Conservation (phyloP, 164 flowering plant genomes). For the Macadamia integrifolia region DNA sequence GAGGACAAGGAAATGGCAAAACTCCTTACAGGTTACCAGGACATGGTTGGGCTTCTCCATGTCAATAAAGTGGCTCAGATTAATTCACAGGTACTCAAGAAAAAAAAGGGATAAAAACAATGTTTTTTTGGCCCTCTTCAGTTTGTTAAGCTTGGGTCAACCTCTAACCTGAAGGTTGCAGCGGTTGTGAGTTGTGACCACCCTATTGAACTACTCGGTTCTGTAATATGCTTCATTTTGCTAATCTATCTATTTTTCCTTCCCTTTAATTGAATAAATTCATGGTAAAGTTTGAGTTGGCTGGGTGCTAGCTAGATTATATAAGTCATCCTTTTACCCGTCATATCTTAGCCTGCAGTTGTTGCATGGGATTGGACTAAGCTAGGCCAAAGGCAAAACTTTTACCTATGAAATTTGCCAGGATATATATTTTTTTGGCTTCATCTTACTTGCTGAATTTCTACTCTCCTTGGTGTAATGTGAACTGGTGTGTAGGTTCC, state of each 20-base stretch:
- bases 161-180: neutral
- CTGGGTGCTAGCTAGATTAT: no score
- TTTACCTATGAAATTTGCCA: no score
- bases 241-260: neutral
- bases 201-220: neutral
- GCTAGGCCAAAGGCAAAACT: no score
- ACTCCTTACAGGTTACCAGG: slow-evolving; percentile 90
- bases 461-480: neutral
- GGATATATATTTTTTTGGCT: neutral
- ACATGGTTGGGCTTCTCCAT: slow-evolving; percentile 89
- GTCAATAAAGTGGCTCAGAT: slow-evolving; percentile 75
- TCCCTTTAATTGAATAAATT: neutral
- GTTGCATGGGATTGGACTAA: no score
- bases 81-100: slow-evolving; percentile 71
- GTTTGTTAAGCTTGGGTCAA: neutral
- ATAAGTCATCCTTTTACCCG: no score
- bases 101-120: neutral
- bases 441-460: neutral
- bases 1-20: slow-evolving; percentile 86
- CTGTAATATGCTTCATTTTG: neutral
- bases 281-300: no score
- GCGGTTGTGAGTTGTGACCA: neutral
- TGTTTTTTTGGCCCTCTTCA: neutral
- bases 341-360: no score
- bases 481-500: slow-evolving; percentile 59